phyloP scores from a whole-genome alignment of 2,329 filamentous ascomycete genomes.

The Beauveria sp. region DNA sequence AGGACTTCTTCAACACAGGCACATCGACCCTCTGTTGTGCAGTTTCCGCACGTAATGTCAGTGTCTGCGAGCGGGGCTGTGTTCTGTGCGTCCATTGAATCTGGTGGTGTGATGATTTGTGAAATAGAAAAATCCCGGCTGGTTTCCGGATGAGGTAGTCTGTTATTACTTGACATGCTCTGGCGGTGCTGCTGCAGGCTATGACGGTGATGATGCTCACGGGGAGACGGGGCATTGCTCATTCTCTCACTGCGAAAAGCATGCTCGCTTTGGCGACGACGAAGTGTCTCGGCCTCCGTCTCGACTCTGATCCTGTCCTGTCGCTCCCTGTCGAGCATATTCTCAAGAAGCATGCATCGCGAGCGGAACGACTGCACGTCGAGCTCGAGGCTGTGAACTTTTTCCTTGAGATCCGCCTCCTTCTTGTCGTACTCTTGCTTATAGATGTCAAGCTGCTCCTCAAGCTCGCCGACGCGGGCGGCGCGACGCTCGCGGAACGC shows the following conservation, averaged over 20 bases:
- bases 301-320: slow-evolving; percentile 38
- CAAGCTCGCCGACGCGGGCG: slow-evolving; percentile 70
- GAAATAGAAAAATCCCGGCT: slow-evolving; percentile 46
- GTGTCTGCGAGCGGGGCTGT: slow-evolving; percentile 24
- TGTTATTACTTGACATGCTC: slow-evolving; percentile 20
- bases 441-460: slow-evolving; percentile 57
- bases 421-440: slow-evolving; percentile 49
- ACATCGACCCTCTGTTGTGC: slow-evolving; percentile 44
- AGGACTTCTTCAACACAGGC: slow-evolving; percentile 53
- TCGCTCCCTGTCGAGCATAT: slow-evolving; percentile 52
- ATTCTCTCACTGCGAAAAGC: slow-evolving; percentile 21
- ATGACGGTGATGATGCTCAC: slow-evolving; percentile 18
- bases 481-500: slow-evolving; percentile 84
- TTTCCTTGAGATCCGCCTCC: slow-evolving; percentile 50
- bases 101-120: slow-evolving; percentile 49
- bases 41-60: slow-evolving; percentile 46
- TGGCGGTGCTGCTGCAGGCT: slow-evolving; percentile 21
- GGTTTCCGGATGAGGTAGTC: slow-evolving; percentile 21
- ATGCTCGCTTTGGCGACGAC: slow-evolving; percentile 23
- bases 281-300: slow-evolving; percentile 30
- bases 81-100: slow-evolving; percentile 27
- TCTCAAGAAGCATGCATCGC: slow-evolving; percentile 55
- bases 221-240: slow-evolving; percentile 2
- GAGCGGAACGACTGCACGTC: slow-evolving; percentile 60
- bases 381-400: slow-evolving; percentile 51